Evolutionary conservation across 192 early-diverging fungal genomes (phyloP).

Genomic region (Jimgerdemannia flammicorona): DNA sequence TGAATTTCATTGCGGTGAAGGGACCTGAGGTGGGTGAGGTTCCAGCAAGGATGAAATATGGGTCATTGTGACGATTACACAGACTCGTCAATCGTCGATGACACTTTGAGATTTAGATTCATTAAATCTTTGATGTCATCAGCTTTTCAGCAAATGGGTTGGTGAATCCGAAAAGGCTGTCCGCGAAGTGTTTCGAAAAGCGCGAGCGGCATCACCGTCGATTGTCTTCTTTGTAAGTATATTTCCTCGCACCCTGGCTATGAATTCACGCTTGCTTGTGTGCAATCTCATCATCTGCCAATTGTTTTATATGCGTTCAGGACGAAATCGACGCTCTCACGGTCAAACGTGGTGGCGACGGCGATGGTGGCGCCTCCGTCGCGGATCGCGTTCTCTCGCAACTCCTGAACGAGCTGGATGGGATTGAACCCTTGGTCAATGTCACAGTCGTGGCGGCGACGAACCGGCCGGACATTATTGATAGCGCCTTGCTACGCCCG

Average conservation of each 20-base stretch:
- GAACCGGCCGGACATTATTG: conserved; percentile 96
- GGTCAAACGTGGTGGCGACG: conserved; percentile 66
- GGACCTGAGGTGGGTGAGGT: conserved; percentile 79
- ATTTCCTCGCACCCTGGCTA: neutral
- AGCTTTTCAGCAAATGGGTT: conserved; percentile 99
- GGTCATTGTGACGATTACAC: neutral
- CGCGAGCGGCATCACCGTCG: conserved; percentile 88
- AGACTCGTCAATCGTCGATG: neutral
- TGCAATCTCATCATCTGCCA: neutral
- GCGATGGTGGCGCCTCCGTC: conserved; percentile 75
- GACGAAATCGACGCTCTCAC: conserved; percentile 98
- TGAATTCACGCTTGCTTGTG: neutral
- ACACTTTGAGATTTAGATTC: neutral
- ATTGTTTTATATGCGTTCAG: conserved; percentile 29
- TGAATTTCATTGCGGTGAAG: conserved; percentile 98
- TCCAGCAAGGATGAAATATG: neutral
- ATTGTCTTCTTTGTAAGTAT: conserved; percentile 94
- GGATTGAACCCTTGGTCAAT: conserved; percentile 91
- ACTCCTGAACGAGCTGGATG: conserved; percentile 91
- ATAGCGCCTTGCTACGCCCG: conserved; percentile 87
- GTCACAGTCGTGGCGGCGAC: conserved; percentile 98
- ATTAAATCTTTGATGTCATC: neutral
- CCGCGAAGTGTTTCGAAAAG: conserved; percentile 90
- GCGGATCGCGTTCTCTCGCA: conserved; percentile 95
- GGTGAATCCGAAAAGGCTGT: conserved; percentile 98